A percentile compares a stretch with the other conserved stretches of the same genome.
Conservation (phyloP, 495 filamentous ascomycete species). For the Hypoxylon trugodes region DNA sequence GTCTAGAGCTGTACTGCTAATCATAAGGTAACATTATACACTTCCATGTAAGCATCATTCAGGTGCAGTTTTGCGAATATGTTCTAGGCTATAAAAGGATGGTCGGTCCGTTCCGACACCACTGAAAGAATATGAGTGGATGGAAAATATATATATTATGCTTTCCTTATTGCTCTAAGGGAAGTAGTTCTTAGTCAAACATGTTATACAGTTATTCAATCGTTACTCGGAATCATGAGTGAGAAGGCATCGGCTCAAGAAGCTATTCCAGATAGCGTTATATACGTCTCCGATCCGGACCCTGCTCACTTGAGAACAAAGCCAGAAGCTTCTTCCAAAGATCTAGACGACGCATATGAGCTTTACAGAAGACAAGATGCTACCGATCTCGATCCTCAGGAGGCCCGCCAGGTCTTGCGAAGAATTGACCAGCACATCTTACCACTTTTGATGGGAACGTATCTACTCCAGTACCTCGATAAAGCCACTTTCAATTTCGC, state of each 20-base stretch:
- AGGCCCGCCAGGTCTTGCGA: constrained; percentile 59
- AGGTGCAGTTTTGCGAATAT: neutral
- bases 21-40: constrained; percentile 24
- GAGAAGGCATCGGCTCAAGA: constrained; percentile 10
- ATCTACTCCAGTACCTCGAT: constrained; percentile 65
- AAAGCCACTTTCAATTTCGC: constrained; percentile 69
- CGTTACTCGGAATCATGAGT: constrained; percentile 1
- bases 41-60: constrained; percentile 13
- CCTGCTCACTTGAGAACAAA: neutral
- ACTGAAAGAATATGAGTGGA: neutral
- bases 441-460: constrained; percentile 65
- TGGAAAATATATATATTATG: neutral
- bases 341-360: constrained; percentile 58
- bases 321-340: constrained; percentile 34
- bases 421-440: constrained; percentile 65
- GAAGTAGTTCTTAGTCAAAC: neutral
- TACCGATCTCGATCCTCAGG: constrained; percentile 49
- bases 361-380: constrained; percentile 52
- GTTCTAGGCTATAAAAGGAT: neutral
- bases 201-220: neutral
- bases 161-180: neutral
- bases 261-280: neutral
- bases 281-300: neutral
- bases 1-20: constrained; percentile 9
- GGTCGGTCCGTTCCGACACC: neutral